Conservation (phyloP, 345 rosid species). For the Turritis glabra region DNA sequence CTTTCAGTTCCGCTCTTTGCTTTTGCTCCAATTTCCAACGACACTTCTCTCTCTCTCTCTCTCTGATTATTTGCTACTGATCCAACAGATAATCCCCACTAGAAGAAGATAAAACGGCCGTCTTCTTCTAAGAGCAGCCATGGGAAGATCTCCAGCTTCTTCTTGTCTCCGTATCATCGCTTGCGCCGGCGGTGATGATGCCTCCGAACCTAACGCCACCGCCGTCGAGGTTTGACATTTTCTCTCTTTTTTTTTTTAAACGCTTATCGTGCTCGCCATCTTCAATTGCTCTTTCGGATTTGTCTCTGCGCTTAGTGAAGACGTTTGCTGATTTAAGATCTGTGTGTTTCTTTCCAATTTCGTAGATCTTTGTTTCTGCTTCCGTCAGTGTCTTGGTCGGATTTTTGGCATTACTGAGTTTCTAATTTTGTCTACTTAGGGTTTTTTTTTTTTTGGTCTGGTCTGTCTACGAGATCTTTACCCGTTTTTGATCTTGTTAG, state of each 20-base stretch:
- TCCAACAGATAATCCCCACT: conserved; percentile 6
- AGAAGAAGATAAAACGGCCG: conserved; percentile 38
- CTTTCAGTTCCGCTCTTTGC: conserved; percentile 29
- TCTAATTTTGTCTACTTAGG: conserved; percentile 10
- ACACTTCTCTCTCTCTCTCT: conserved; percentile 3
- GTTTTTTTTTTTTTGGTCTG: background rate
- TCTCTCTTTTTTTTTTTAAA: background rate
- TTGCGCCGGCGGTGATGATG: conserved; percentile 61
- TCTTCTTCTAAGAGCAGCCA: background rate
- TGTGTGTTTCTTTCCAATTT: conserved; percentile 1
- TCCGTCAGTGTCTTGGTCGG: conserved; percentile 29
- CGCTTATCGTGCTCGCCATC: background rate
- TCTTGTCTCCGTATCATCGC: conserved; percentile 78
- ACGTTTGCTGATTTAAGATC: conserved; percentile 25
- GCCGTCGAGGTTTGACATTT: conserved; percentile 40
- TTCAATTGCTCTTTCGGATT: background rate
- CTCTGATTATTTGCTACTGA: conserved; percentile 12
- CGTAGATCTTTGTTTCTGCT: background rate
- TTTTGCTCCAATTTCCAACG: conserved; percentile 39
- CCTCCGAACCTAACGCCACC: conserved; percentile 49
- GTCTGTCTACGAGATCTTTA: background rate
- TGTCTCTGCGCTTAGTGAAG: background rate
- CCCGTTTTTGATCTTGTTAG: conserved; percentile 4
- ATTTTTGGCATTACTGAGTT: conserved; percentile 10
- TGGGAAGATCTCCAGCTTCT: conserved; percentile 68